Conservation (phyloP, 305 asterid genomes). For the Petunia hybrid region DNA sequence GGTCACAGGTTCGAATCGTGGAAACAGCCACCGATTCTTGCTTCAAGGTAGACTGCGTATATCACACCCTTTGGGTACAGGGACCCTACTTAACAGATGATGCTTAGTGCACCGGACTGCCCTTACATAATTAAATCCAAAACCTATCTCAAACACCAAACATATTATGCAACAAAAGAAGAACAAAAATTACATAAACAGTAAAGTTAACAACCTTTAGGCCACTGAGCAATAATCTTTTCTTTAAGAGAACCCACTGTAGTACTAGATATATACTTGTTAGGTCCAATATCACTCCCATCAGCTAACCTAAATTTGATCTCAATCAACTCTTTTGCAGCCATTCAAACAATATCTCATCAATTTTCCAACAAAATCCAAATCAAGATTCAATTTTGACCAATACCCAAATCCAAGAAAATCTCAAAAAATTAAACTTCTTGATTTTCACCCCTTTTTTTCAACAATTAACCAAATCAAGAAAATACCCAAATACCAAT, state of each 20-base stretch:
- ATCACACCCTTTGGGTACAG: too few species aligned
- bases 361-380: conserved; percentile 32
- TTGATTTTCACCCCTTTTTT: background rate
- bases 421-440: background rate
- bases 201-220: conserved; percentile 63
- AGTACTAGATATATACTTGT: conserved; percentile 70
- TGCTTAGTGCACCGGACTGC: too few species aligned
- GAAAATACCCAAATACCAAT: background rate
- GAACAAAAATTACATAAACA: conserved; percentile 16
- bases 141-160: background rate
- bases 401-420: conserved; percentile 10
- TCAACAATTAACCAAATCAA: conserved; percentile 27
- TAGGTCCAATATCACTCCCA: conserved; percentile 96
- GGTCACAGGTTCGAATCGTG: too few species aligned
- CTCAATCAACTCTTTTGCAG: conserved; percentile 85
- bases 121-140: background rate
- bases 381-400: conserved; percentile 19
- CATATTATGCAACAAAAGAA: conserved; percentile 2
- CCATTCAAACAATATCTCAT: conserved; percentile 56
- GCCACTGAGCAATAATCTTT: conserved; percentile 89
- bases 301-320: conserved; percentile 96
- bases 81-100: too few species aligned
- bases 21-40: too few species aligned
- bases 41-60: too few species aligned
- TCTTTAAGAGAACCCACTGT: conserved; percentile 87